phyloP scores from a whole-genome alignment of 225 moss, liverwort and hornwort genomes.

The Asterella californica region DNA sequence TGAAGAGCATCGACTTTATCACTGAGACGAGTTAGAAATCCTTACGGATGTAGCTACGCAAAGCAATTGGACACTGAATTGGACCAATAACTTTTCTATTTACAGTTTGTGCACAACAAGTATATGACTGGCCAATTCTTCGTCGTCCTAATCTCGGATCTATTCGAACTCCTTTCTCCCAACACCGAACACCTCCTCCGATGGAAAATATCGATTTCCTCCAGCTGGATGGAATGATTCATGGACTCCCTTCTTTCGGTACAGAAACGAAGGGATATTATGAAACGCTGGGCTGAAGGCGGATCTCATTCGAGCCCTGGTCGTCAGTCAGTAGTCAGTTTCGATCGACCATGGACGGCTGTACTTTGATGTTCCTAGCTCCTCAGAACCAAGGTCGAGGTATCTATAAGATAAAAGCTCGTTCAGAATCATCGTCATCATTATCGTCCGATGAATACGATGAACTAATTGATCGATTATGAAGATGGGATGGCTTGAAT shows the following conservation, averaged over 20 bases:
- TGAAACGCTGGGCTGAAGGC: not conserved
- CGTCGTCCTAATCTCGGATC: not conserved
- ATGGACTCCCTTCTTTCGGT: not conserved
- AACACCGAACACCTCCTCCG: not conserved
- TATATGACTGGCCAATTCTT: not conserved
- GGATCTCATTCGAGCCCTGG: not conserved
- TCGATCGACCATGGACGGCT: not conserved
- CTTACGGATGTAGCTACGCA: conserved; percentile 1
- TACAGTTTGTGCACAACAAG: not conserved
- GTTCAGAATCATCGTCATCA: not conserved
- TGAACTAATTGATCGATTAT: not conserved
- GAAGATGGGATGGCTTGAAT: not conserved
- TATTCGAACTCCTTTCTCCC: not conserved
- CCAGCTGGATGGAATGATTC: not conserved
- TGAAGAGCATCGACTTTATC: not conserved
- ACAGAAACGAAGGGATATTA: not conserved
- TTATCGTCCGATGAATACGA: not conserved
- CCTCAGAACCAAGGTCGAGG: not conserved
- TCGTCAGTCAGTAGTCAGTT: not conserved
- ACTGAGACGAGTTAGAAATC: not conserved
- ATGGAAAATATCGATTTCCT: not conserved
- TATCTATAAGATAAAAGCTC: not conserved
- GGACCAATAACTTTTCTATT: conserved; percentile 1
- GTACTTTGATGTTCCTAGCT: not conserved
- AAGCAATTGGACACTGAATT: not conserved